Base-by-base conservation (phyloP, 1,139 yeast species). In the Hyphopichia khmerensis region DNA sequence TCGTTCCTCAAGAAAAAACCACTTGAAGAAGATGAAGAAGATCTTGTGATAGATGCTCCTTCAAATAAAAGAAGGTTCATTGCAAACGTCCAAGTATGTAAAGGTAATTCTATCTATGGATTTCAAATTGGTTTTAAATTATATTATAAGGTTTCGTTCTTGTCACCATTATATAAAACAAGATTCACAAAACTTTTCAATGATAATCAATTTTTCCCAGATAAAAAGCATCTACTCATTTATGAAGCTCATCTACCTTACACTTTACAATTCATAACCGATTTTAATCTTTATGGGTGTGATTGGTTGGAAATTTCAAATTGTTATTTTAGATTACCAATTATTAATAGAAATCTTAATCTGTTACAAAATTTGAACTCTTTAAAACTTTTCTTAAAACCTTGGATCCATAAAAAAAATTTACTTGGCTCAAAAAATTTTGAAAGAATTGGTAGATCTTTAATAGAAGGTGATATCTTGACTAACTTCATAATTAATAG, bases 171-270 rank as follows among this genome's bases (percentile, higher is more conserved):
- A 3, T 79, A 80, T 52, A 69, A 75, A 33, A 65, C 78, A 2
- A 70, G 87, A 41, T 60, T 89, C n/a, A 69, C 86, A 0, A 82
- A 79, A 43, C 56, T 89, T 26, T 59, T 89, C 9, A 65, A 82
- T 30, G 79, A 73, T 27, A 82, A 83, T 0, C 62, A 62, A 9
- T 57, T 82, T 1, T 40, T 49, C 9, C n/a, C 4, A 9, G 44
- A 46, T 6, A 10, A 2, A 11, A 11, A 7, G 14, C 30, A n/a
- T n/a, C n/a, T n/a, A 7, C 19, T 39, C 21, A 51, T 70, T 0
- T 87, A 72, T 56, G 99, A 93, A 55, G 74, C 91, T 0, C 98
- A 93, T 57, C 72, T 93, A 11, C 95, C 96, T 0, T 84, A 71
- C 53, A 59, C 79, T 1, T 62, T 89, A 16, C 97, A 93, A 56